These are phyloP conservation scores for Vaccinium corymbosum DNA, from an alignment of 148 eudicot species.

Conservation along the genomic window DNA sequence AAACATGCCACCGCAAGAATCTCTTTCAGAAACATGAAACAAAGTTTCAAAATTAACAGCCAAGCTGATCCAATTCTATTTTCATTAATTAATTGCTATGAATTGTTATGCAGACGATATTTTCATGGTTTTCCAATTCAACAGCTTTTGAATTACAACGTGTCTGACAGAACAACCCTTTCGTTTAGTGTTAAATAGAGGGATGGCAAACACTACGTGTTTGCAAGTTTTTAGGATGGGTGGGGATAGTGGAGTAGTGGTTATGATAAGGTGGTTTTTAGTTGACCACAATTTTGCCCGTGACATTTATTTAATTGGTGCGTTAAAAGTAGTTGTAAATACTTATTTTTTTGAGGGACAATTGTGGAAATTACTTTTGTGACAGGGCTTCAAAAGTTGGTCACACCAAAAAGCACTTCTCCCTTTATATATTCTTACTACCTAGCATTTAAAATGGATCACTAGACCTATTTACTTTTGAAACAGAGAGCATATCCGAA, in stretches of 20 bases:
- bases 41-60: neutral
- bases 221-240: too few species aligned
- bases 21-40: slow-evolving; percentile 8
- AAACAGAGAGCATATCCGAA: neutral
- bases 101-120: too few species aligned
- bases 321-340: too few species aligned
- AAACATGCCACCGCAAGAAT: neutral
- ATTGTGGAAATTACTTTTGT: too few species aligned
- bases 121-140: neutral
- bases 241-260: too few species aligned
- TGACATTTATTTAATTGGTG: too few species aligned
- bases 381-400: too few species aligned
- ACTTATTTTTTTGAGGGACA: too few species aligned
- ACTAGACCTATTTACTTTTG: neutral
- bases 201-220: too few species aligned
- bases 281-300: too few species aligned
- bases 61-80: neutral
- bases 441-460: neutral
- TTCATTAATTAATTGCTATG: neutral
- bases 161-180: neutral
- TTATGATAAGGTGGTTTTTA: too few species aligned
- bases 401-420: too few species aligned
- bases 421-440: neutral
- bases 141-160: neutral
- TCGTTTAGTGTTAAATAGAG: neutral